These are phyloP conservation scores for Erythrophleum ivorense DNA, from an alignment of 331 rosid genomes.

Conservation along the genomic window DNA sequence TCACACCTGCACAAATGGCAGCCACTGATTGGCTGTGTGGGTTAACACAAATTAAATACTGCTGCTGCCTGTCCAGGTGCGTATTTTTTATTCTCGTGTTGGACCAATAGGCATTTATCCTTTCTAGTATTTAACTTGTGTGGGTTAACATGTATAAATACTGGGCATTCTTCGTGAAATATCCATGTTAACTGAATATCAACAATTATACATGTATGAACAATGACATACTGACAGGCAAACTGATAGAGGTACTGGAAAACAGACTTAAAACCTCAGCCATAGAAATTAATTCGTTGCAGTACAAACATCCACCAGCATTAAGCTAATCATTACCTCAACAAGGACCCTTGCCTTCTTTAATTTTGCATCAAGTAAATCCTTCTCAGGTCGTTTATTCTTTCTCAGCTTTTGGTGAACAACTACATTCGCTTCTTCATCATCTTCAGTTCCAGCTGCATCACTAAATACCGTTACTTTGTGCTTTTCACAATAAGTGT, in stretches of 20 bases:
- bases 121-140: not conserved
- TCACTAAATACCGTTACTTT: conserved; percentile 37
- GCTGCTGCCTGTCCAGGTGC: not conserved
- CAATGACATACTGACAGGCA: not conserved
- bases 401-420: conserved; percentile 49
- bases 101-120: not conserved
- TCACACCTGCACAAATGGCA: not conserved
- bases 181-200: not conserved
- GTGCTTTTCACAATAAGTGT: not conserved
- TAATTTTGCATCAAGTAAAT: conserved; percentile 53
- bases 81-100: not conserved
- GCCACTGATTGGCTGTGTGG: not conserved
- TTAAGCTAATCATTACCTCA: conserved; percentile 69
- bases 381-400: conserved; percentile 61
- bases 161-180: not conserved
- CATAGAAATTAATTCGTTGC: conserved; percentile 11
- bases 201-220: not conserved
- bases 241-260: not conserved
- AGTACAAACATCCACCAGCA: not conserved
- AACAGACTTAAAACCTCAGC: not conserved
- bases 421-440: conserved; percentile 60
- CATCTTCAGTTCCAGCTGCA: conserved; percentile 67
- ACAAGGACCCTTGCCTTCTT: conserved; percentile 75
- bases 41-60: not conserved
- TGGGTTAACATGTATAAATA: not conserved